phyloP scores from a whole-genome alignment of 148 eudicot species.

The Oxyria digyna region DNA sequence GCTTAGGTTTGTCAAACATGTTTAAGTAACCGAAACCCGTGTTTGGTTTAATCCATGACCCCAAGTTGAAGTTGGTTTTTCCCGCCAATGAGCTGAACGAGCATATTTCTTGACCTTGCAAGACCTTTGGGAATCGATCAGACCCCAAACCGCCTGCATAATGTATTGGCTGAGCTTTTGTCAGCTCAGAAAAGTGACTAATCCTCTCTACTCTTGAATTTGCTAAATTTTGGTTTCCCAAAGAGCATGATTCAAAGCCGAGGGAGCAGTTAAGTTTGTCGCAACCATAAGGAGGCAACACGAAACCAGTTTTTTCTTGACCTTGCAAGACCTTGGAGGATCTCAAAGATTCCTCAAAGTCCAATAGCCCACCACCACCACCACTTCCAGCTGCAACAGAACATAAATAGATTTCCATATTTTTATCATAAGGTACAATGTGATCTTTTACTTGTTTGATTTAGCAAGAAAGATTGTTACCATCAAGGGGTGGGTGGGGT shows the following conservation, averaged over 20 bases:
- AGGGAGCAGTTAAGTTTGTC: constrained; percentile 38
- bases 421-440: neutral
- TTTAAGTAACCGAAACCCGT: constrained; percentile 28
- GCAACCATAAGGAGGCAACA: constrained; percentile 42
- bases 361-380: constrained; percentile 34
- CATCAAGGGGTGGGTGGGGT: constrained; percentile 36
- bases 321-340: constrained; percentile 99
- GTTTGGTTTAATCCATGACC: constrained; percentile 33
- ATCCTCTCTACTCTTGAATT: constrained; percentile 20
- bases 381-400: constrained; percentile 28
- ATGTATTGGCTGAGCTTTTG: constrained; percentile 25
- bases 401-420: neutral
- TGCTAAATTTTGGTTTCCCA: constrained; percentile 24
- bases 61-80: constrained; percentile 31
- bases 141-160: constrained; percentile 57
- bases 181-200: too few species aligned
- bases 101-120: constrained; percentile 99
- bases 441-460: neutral
- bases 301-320: constrained; percentile 80
- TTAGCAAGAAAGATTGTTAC: constrained; percentile 18
- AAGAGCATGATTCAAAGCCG: constrained; percentile 26
- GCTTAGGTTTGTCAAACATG: constrained; percentile 26
- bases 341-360: constrained; percentile 73
- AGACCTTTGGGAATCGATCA: constrained; percentile 74
- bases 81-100: constrained; percentile 51